Evolutionary conservation across 2,329 filamentous ascomycete genomes (phyloP).

Genomic region (Microsporum canis): DNA sequence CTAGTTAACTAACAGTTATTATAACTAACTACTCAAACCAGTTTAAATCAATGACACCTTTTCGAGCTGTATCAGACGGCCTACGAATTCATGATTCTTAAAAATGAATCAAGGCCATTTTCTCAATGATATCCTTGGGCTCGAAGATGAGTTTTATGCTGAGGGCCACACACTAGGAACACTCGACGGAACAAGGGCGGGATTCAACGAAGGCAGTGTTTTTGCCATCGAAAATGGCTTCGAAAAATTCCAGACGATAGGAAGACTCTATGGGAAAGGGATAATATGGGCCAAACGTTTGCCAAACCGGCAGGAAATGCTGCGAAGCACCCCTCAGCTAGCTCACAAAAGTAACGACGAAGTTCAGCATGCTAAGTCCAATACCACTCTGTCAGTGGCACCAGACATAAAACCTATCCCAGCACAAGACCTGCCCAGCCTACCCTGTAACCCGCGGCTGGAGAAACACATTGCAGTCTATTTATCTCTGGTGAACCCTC

Average conservation of each 20-base stretch:
- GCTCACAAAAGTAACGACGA: neutral
- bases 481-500: conserved; percentile 66
- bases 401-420: neutral
- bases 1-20: neutral
- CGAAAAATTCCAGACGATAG: conserved; percentile 77
- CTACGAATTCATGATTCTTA: neutral
- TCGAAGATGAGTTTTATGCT: conserved; percentile 63
- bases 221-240: conserved; percentile 90
- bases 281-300: conserved; percentile 74
- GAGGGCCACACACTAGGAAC: conserved; percentile 69
- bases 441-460: conserved; percentile 42
- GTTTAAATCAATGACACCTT: neutral
- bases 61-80: neutral
- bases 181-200: conserved; percentile 63
- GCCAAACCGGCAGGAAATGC: conserved; percentile 20
- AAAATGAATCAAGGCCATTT: conserved; percentile 33
- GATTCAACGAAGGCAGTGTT: conserved; percentile 75
- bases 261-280: conserved; percentile 64
- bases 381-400: neutral
- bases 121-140: conserved; percentile 46
- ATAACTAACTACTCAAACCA: neutral
- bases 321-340: neutral
- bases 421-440: conserved; percentile 3
- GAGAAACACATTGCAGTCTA: conserved; percentile 65
- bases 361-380: neutral